phyloP scores from a whole-genome alignment of 2,329 filamentous ascomycete species.

The Botrytis elliptica region DNA sequence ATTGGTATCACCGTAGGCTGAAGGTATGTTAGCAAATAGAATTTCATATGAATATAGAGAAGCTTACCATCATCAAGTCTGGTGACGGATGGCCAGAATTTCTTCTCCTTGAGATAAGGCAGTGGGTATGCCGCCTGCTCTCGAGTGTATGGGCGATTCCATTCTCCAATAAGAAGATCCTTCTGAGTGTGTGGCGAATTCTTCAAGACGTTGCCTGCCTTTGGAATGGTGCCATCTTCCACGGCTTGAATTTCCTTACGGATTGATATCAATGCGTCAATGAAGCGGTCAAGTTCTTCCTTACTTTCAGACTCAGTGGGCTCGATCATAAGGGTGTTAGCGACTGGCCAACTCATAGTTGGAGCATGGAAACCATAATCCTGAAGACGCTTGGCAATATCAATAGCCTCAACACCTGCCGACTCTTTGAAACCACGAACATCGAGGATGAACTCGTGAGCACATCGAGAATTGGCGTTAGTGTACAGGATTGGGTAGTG shows the following conservation, averaged over 20 bases:
- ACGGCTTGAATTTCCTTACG: constrained; percentile 79
- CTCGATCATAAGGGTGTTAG: constrained; percentile 97
- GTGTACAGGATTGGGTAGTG: constrained; percentile 94
- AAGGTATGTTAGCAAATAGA: constrained; percentile 24
- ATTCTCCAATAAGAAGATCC: constrained; percentile 73
- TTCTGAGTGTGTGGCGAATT: constrained; percentile 83
- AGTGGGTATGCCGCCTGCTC: constrained; percentile 87
- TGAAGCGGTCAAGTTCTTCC: constrained; percentile 89
- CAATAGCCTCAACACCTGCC: constrained; percentile 83
- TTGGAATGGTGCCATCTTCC: constrained; percentile 74
- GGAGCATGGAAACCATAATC: constrained; percentile 97
- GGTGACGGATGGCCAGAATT: constrained; percentile 92
- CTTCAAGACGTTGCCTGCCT: constrained; percentile 80
- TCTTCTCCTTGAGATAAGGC: constrained; percentile 83
- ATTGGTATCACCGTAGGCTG: constrained; percentile 87
- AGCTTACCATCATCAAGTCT: constrained; percentile 81
- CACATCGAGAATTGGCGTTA: constrained; percentile 82
- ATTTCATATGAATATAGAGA: constrained; percentile 21
- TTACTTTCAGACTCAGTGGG: constrained; percentile 93
- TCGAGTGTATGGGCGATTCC: constrained; percentile 78
- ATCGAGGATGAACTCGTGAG: constrained; percentile 97
- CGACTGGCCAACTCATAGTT: constrained; percentile 95
- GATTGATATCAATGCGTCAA: constrained; percentile 84
- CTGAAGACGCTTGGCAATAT: constrained; percentile 93
- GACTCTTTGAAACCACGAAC: constrained; percentile 79